Conservation (phyloP, 805 yeast genomes). For the Ascoidea asiatica region DNA sequence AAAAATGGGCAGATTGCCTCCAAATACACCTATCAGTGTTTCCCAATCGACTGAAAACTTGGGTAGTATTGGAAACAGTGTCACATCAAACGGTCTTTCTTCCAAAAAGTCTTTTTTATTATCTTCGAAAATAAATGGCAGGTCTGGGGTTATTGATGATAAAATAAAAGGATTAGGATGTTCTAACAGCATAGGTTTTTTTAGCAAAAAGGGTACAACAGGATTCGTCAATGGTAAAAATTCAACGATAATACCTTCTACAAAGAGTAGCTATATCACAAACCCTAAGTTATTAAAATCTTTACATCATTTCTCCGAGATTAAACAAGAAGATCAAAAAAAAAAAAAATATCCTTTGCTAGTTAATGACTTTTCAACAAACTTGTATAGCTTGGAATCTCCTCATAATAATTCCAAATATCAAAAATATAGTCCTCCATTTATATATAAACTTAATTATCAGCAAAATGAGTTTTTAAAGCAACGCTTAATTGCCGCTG, state of each 20-base stretch:
- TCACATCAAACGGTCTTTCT: neutral
- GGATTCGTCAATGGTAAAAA: slow-evolving; percentile 1
- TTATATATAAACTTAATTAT: slow-evolving; percentile 6
- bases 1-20: neutral
- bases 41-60: neutral
- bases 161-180: neutral
- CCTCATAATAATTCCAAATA: slow-evolving; percentile 3
- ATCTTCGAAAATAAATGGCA: neutral
- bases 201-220: neutral
- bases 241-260: neutral
- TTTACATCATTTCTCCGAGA: neutral
- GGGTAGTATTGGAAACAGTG: neutral
- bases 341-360: neutral
- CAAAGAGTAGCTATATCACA: neutral
- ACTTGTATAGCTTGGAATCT: slow-evolving; percentile 4
- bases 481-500: slow-evolving; percentile 2
- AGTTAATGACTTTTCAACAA: slow-evolving; percentile 4
- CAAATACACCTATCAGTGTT: neutral
- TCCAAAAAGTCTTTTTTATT: too few species aligned
- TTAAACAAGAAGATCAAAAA: neutral
- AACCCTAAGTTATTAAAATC: neutral
- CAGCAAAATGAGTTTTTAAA: slow-evolving; percentile 3
- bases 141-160: neutral
- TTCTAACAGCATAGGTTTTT: neutral
- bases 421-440: neutral